Conservation (phyloP, 805 yeast species). For the Ogataea pignaliae region DNA sequence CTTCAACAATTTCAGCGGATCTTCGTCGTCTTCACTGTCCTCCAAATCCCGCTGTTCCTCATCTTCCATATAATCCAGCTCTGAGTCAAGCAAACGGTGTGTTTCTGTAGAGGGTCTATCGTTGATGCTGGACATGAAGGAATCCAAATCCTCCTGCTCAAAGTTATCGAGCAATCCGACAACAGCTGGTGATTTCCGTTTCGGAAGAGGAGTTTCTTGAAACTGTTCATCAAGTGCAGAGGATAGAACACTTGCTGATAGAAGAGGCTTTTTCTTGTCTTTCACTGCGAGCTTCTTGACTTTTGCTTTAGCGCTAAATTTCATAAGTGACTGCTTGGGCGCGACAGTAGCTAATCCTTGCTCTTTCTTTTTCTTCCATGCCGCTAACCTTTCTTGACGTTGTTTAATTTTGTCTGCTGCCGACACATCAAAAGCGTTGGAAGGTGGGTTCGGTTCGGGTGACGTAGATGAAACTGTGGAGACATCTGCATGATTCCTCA, state of each 20-base stretch:
- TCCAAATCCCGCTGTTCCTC: slow-evolving; percentile 17
- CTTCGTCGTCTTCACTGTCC: slow-evolving; percentile 20
- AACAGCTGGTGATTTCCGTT: slow-evolving; percentile 6
- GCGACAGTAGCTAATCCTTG: slow-evolving; percentile 16
- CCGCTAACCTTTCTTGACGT: slow-evolving; percentile 51
- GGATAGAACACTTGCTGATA: background rate
- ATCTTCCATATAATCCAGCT: background rate
- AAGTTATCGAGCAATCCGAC: slow-evolving; percentile 1
- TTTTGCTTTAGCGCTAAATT: slow-evolving; percentile 14
- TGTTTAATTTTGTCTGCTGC: slow-evolving; percentile 33
- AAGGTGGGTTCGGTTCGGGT: background rate
- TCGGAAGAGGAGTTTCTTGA: background rate
- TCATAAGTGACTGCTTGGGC: slow-evolving; percentile 16
- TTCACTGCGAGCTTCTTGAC: background rate
- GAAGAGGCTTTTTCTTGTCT: background rate
- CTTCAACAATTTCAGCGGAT: slow-evolving; percentile 33
- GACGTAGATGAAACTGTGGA: no score
- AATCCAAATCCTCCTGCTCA: slow-evolving; percentile 6
- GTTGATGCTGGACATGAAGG: slow-evolving; percentile 3
- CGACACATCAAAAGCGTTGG: background rate
- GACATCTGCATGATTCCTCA: no score
- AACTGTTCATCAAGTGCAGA: slow-evolving; percentile 1
- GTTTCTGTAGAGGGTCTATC: no score
- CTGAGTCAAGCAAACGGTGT: background rate
- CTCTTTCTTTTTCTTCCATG: slow-evolving; percentile 57